Evolutionary conservation across 2,329 filamentous ascomycete genomes (phyloP), one percentile per base, ranked within the genome.

Genomic region (Cadophora gregata): DNA sequence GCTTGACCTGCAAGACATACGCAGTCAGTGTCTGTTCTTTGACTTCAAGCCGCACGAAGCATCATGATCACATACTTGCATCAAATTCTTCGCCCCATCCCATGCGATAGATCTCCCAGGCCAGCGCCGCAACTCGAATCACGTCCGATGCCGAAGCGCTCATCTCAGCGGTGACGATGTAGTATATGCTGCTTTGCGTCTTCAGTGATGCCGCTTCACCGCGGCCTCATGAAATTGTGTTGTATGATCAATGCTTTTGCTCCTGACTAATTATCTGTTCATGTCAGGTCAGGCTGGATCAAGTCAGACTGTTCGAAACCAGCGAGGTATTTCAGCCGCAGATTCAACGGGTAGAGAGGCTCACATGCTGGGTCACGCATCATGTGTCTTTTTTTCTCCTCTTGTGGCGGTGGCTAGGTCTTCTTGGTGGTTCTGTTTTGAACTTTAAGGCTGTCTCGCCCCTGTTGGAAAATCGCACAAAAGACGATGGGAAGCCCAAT

Each of bases 1-100:
- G 66, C 59, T 25, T 58, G 29, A 38, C 63, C 66, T 68, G n/a
- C 21, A 31, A 9, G 36, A 16, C 16, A 25, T 33, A 29, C 16
- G 4, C 24, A 47, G 24, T 65, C 56, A 63, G 48, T 45, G 38
- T 56, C 3, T 48, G 19, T 33, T 16, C 19, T 42, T 38, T 59
- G 31, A 29, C 14, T 19, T 53, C 50, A 53, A 38, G 31, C 31
- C 55, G 38, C 51, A 47, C 24, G 42, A 25, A 62, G 59, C 33
- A 50, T 16, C 31, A 64, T 63, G 31, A 50, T 16, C 31, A 64
- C 66, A 42, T 66, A 68, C 66, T 68, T 61, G 63, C 66, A 53
- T 65, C 45, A 8, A 68, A 61, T 33, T 68, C 63, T 48, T 66
- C 63, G 25, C 63, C 59, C 66, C 66, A 66, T 63, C 63, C 66